Percentiles rank a stretch among this genome's conserved stretches.
phyloP scores from a whole-genome alignment of 139 green algal genomes.

The Chlamydomonas incerta region DNA sequence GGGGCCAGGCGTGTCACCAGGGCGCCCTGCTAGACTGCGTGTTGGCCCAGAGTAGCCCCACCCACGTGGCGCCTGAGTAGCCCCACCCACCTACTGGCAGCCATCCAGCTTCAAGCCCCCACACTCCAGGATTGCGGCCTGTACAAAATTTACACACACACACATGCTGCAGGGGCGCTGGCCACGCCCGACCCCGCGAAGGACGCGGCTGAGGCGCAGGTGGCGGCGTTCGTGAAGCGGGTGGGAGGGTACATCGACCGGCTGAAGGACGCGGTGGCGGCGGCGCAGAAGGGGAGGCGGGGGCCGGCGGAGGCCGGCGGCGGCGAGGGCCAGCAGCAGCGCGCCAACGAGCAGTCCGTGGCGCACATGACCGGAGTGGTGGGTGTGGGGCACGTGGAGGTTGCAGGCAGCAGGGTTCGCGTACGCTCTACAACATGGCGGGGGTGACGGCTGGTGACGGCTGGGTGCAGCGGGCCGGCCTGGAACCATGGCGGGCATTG shows the following conservation, averaged over 20 bases:
- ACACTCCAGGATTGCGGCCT: too few species aligned
- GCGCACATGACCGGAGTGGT: constrained; percentile 86
- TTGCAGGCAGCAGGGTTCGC: not conserved
- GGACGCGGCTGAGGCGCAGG: constrained; percentile 27
- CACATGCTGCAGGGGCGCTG: constrained; percentile 3
- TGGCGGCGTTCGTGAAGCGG: constrained; percentile 6
- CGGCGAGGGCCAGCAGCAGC: too few species aligned
- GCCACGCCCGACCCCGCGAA: constrained; percentile 4
- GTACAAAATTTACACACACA: too few species aligned
- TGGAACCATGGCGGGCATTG: too few species aligned
- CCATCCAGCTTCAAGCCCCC: too few species aligned
- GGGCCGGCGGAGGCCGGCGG: not conserved
- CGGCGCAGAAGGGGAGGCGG: not conserved
- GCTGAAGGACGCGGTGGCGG: constrained; percentile 3
- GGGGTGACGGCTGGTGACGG: too few species aligned
- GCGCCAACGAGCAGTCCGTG: constrained; percentile 60
- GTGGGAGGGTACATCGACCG: constrained; percentile 35
- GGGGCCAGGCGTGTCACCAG: too few species aligned
- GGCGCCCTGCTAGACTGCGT: too few species aligned
- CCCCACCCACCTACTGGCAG: not conserved
- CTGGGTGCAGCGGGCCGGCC: too few species aligned
- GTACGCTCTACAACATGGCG: too few species aligned
- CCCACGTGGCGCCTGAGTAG: not conserved
- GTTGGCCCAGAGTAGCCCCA: too few species aligned
- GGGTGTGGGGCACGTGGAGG: not conserved